Evolutionary conservation across 2,329 filamentous ascomycete species (phyloP).

Genomic region (Ceratocystis variospora): DNA sequence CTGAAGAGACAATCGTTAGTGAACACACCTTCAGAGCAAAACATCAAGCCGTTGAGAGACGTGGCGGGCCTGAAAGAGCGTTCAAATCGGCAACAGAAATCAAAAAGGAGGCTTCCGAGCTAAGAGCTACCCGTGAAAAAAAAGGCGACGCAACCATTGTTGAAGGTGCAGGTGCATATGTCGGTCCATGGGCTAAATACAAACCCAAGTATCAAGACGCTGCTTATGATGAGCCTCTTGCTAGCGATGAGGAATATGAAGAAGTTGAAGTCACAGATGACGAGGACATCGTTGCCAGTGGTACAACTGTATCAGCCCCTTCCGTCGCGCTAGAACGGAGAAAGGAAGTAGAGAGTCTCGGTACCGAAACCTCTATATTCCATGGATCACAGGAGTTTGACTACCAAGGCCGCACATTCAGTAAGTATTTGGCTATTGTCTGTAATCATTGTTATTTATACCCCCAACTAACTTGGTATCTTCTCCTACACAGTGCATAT

Average conservation of each 20-base stretch:
- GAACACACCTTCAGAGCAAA: conserved; percentile 82
- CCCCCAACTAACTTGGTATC: neutral
- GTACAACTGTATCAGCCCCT: conserved; percentile 45
- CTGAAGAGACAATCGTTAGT: conserved; percentile 77
- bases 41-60: conserved; percentile 68
- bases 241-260: conserved; percentile 66
- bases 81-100: conserved; percentile 40
- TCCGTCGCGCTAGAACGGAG: conserved; percentile 39
- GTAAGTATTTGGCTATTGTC: conserved; percentile 7
- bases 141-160: conserved; percentile 76
- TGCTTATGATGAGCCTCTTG: conserved; percentile 59
- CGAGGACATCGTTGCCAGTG: conserved; percentile 52
- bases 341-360: conserved; percentile 45
- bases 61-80: conserved; percentile 42
- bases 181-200: conserved; percentile 90
- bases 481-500: conserved; percentile 54
- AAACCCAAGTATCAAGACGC: conserved; percentile 58
- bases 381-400: conserved; percentile 73
- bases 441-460: neutral
- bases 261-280: conserved; percentile 64
- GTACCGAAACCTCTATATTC: conserved; percentile 73
- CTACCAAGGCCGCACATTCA: conserved; percentile 91
- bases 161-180: conserved; percentile 75
- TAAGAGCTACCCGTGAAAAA: conserved; percentile 63
- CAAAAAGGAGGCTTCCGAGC: conserved; percentile 56